These are phyloP conservation scores for Mycotypha africana DNA, from an alignment of 371 early-diverging fungal genomes.

Conservation along the genomic window DNA sequence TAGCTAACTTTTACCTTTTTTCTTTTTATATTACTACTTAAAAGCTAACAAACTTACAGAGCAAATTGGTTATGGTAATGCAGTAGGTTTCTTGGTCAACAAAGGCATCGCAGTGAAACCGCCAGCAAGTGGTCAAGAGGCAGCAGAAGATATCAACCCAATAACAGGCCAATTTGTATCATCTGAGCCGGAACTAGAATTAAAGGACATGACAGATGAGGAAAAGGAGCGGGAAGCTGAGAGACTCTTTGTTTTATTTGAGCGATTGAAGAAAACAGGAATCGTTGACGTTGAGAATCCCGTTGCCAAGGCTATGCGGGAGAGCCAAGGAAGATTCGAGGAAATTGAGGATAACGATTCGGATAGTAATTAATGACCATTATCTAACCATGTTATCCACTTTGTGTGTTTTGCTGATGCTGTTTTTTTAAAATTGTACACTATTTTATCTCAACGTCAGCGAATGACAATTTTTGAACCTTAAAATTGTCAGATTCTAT, in stretches of 20 bases:
- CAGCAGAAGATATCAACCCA: conserved; percentile 59
- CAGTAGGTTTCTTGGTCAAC: conserved; percentile 81
- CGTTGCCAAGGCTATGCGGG: conserved; percentile 48
- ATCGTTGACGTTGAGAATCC: conserved; percentile 74
- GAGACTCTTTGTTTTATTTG: conserved; percentile 86
- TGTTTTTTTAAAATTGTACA: no score
- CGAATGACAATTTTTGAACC: no score
- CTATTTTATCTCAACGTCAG: no score
- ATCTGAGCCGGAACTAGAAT: conserved; percentile 42
- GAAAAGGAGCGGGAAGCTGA: conserved; percentile 95
- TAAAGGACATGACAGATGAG: conserved; percentile 88
- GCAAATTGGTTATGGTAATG: conserved; percentile 90
- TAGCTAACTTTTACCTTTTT: no score
- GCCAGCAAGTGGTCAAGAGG: conserved; percentile 9
- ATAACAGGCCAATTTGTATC: conserved; percentile 73
- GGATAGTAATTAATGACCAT: no score
- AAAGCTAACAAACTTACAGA: conserved; percentile 65
- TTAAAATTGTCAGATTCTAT: no score
- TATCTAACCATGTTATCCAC: no score
- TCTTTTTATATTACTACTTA: no score
- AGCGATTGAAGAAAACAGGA: conserved; percentile 87
- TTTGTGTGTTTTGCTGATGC: no score
- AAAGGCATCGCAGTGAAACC: conserved; percentile 51
- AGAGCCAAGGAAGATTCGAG: conserved; percentile 25
- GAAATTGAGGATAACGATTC: no score